Percentiles rank a stretch among this genome's conserved stretches.
These are phyloP conservation scores for Flaveria sonorensis DNA, from an alignment of 129 eudicot genomes.

Conservation along the genomic window DNA sequence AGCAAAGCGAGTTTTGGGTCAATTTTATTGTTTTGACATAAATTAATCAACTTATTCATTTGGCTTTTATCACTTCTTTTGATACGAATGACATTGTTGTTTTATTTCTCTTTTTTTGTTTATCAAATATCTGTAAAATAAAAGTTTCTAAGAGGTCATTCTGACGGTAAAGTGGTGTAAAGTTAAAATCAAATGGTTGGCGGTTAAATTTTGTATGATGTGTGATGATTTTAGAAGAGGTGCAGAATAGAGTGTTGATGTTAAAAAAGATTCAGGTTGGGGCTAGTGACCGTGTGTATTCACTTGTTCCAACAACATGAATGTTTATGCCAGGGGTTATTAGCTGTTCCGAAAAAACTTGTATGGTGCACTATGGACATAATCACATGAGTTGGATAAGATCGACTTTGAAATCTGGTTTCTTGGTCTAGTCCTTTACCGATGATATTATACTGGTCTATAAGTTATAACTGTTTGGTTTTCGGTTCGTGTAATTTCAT, in stretches of 20 bases:
- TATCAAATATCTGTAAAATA: too few species aligned
- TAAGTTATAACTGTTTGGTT: background rate
- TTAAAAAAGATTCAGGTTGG: background rate
- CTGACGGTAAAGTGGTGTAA: too few species aligned
- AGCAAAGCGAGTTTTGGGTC: slow-evolving; percentile 71
- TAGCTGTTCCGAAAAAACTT: slow-evolving; percentile 22
- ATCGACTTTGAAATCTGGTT: background rate
- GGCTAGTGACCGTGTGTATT: background rate
- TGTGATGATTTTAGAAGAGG: too few species aligned
- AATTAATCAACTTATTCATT: slow-evolving; percentile 18
- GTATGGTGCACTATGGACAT: too few species aligned
- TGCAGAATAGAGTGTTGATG: too few species aligned
- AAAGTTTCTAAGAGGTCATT: too few species aligned
- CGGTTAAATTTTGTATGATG: too few species aligned
- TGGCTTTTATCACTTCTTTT: slow-evolving; percentile 1
- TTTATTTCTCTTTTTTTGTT: background rate
- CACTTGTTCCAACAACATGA: slow-evolving; percentile 28
- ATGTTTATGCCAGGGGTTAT: background rate
- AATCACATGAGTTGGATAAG: too few species aligned
- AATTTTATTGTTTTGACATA: slow-evolving; percentile 21
- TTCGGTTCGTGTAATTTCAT: background rate
- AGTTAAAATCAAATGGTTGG: too few species aligned
- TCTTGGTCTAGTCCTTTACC: background rate
- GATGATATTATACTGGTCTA: too few species aligned
- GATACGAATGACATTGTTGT: too few species aligned